These are phyloP conservation scores for Pichia sp. DNA, from an alignment of 1,139 yeast genomes.

Conservation along the genomic window DNA sequence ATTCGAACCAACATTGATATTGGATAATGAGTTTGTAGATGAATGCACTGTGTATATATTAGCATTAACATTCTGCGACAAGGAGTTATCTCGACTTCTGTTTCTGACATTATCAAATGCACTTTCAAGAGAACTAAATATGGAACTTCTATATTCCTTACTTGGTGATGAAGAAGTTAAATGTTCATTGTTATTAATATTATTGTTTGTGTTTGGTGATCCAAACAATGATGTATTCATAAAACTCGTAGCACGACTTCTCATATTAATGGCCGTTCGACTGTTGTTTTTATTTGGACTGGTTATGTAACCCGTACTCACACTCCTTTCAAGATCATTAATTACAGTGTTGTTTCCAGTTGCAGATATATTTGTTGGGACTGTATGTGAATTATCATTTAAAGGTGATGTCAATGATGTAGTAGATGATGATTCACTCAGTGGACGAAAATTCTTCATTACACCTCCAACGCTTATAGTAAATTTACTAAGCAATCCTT, in stretches of 20 bases:
- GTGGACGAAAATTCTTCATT: slow-evolving; percentile 28
- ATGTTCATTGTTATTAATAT: background rate
- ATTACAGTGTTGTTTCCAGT: slow-evolving; percentile 2
- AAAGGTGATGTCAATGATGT: slow-evolving; percentile 18
- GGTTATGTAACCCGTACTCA: background rate
- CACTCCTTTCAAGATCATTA: slow-evolving; percentile 5
- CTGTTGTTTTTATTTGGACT: slow-evolving; percentile 3
- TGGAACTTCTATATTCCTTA: slow-evolving; percentile 16
- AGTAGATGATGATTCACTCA: slow-evolving; percentile 25
- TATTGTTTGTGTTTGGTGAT: slow-evolving; percentile 6
- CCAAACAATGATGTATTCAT: slow-evolving; percentile 24
- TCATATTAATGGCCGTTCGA: slow-evolving; percentile 9
- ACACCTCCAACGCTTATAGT: slow-evolving; percentile 29
- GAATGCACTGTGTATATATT: background rate
- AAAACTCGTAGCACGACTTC: slow-evolving; percentile 29
- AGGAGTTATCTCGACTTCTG: slow-evolving; percentile 27
- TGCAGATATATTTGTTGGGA: background rate
- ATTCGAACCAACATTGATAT: too few species aligned
- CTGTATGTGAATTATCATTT: too few species aligned
- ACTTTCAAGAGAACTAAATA: slow-evolving; percentile 26
- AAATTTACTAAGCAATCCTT: slow-evolving; percentile 24
- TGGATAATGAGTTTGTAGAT: background rate
- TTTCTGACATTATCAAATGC: slow-evolving; percentile 28
- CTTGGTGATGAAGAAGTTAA: slow-evolving; percentile 4
- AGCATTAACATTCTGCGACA: background rate